These are phyloP conservation scores for Pichia cephalocereana DNA, from an alignment of 805 yeast genomes.

Conservation along the genomic window DNA sequence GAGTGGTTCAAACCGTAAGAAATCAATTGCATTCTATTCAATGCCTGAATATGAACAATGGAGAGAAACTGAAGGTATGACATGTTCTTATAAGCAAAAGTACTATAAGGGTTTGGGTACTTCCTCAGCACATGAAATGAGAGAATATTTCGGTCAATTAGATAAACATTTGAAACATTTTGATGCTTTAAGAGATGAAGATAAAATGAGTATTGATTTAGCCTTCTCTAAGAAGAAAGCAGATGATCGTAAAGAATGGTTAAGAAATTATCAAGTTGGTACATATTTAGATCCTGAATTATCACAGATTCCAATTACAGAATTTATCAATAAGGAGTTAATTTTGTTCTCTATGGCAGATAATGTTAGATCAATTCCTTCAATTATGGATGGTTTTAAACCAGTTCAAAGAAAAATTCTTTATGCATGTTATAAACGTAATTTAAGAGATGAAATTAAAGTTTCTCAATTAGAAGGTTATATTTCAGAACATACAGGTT, in stretches of 20 bases:
- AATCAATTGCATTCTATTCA: slow-evolving; percentile 68
- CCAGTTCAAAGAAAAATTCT: slow-evolving; percentile 96
- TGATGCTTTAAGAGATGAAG: slow-evolving; percentile 71
- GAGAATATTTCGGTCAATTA: slow-evolving; percentile 79
- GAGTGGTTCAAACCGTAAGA: slow-evolving; percentile 43
- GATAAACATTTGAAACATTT: slow-evolving; percentile 82
- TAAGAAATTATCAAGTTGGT: slow-evolving; percentile 84
- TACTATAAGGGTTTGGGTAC: slow-evolving; percentile 99
- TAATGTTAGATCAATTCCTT: slow-evolving; percentile 90
- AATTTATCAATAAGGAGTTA: slow-evolving; percentile 89
- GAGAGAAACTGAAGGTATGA: slow-evolving; percentile 76
- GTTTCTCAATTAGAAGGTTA: slow-evolving; percentile 89
- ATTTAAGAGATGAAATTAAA: slow-evolving; percentile 67
- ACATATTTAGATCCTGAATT: slow-evolving; percentile 79
- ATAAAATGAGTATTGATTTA: slow-evolving; percentile 69
- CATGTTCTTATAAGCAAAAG: slow-evolving; percentile 80
- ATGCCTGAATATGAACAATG: slow-evolving; percentile 95
- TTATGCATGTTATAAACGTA: slow-evolving; percentile 79
- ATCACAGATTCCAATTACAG: slow-evolving; percentile 75
- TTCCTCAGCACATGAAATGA: slow-evolving; percentile 70
- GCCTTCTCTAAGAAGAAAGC: slow-evolving; percentile 95
- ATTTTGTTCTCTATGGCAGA: slow-evolving; percentile 96
- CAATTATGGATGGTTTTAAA: slow-evolving; percentile 87
- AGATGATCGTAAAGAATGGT: slow-evolving; percentile 96
- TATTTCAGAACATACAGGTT: slow-evolving; percentile 80